Evolutionary conservation across 2,329 filamentous ascomycete species (phyloP).

Genomic region (Nemania sp.): DNA sequence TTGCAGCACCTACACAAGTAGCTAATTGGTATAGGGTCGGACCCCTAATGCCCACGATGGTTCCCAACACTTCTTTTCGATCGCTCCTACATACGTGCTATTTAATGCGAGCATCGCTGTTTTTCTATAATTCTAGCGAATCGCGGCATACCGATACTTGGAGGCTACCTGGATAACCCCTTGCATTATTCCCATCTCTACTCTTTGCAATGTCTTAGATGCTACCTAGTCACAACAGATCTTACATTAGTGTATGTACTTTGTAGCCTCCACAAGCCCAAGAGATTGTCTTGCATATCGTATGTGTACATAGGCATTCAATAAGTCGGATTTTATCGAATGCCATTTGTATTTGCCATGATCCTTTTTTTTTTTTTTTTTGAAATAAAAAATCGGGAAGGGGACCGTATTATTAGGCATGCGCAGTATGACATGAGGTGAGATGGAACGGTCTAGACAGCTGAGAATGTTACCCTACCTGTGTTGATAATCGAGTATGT

Average conservation of each 20-base stretch:
- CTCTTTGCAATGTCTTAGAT: background rate
- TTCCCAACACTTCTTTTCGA: constrained; percentile 5
- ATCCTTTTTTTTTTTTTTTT: constrained; percentile 6
- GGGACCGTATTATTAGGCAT: background rate
- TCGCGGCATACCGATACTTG: background rate
- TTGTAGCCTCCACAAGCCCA: background rate
- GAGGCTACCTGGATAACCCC: background rate
- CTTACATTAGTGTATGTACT: constrained; percentile 1
- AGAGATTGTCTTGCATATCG: constrained; percentile 7
- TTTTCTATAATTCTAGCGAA: background rate
- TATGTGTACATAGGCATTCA: background rate
- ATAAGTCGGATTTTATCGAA: background rate
- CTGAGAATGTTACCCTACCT: constrained; percentile 2
- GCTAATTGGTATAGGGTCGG: background rate
- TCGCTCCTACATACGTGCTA: background rate
- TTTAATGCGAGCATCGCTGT: background rate
- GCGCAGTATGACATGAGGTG: background rate
- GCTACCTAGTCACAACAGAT: too few species aligned
- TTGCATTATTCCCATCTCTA: background rate
- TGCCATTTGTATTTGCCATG: constrained; percentile 26
- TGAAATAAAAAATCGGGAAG: too few species aligned
- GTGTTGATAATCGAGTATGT: constrained; percentile 2
- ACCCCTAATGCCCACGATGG: background rate
- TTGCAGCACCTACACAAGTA: constrained; percentile 4
- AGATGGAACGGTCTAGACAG: constrained; percentile 22